phyloP scores from a whole-genome alignment of 2,329 filamentous ascomycete species.

The Sporothrix pseudoabietina region DNA sequence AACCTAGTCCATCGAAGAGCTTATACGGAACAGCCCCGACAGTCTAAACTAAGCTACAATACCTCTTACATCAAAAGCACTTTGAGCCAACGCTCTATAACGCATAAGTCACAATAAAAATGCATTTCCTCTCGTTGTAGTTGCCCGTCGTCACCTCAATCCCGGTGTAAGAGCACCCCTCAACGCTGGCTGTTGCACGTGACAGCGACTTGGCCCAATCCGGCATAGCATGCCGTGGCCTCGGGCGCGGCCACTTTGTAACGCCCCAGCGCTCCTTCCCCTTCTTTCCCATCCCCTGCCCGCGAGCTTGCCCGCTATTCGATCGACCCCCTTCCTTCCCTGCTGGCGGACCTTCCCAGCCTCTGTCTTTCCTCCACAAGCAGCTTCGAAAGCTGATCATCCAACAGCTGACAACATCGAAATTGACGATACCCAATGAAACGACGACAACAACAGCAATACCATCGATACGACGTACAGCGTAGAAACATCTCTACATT shows the following conservation, averaged over 20 bases:
- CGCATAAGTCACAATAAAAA: neutral
- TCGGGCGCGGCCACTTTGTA: conserved; percentile 23
- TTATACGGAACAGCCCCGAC: neutral
- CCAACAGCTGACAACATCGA: conserved; percentile 4
- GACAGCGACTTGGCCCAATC: neutral
- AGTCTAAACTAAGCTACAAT: neutral
- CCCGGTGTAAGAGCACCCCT: neutral
- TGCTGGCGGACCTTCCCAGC: conserved; percentile 19
- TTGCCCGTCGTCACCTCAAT: neutral
- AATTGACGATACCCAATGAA: neutral
- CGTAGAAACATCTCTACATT: conserved; percentile 1
- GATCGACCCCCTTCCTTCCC: conserved; percentile 22
- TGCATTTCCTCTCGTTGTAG: neutral
- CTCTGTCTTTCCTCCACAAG: conserved; percentile 4
- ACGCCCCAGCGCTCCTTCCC: neutral
- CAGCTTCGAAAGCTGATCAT: conserved; percentile 3
- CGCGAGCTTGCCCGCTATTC: conserved; percentile 19
- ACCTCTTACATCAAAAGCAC: too few species aligned
- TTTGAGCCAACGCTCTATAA: too few species aligned
- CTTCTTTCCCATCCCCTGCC: conserved; percentile 4
- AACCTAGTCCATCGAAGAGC: neutral
- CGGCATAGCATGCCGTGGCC: neutral
- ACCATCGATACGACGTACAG: neutral
- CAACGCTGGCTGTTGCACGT: neutral
- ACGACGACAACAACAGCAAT: neutral